Conservation (phyloP, 768 basidiomycete genomes). For the Boletus reticulatus region DNA sequence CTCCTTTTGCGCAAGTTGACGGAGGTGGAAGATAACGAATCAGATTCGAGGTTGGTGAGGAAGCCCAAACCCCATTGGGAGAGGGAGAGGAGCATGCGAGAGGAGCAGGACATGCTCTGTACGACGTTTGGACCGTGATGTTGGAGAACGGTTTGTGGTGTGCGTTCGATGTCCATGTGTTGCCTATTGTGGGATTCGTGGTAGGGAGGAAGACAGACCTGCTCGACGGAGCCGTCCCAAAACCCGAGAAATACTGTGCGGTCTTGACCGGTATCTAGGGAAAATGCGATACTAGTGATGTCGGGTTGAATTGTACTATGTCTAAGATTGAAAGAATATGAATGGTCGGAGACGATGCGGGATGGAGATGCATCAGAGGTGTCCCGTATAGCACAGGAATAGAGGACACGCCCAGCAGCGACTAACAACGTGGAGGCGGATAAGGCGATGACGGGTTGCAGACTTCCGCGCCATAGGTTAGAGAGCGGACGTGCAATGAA, state of each 20-base stretch:
- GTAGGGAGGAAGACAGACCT: constrained; percentile 35
- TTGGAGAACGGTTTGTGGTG: constrained; percentile 23
- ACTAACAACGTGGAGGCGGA: constrained; percentile 55
- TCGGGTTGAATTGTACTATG: constrained; percentile 35
- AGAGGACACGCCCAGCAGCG: constrained; percentile 56
- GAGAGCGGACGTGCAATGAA: constrained; percentile 69
- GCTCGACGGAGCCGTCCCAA: constrained; percentile 56
- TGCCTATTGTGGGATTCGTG: constrained; percentile 3
- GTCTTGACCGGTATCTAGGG: constrained; percentile 44
- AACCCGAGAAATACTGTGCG: constrained; percentile 54
- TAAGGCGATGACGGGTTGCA: constrained; percentile 56
- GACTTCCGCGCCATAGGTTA: constrained; percentile 52
- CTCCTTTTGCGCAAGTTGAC: constrained; percentile 51
- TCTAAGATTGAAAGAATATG: constrained; percentile 37
- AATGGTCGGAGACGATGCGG: constrained; percentile 46
- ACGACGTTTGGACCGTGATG: constrained; percentile 47
- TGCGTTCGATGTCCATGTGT: constrained; percentile 21
- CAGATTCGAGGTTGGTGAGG: constrained; percentile 31
- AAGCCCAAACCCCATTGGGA: constrained; percentile 54
- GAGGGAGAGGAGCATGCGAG: constrained; percentile 49
- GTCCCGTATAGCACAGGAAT: constrained; percentile 51
- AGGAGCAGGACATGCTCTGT: constrained; percentile 53
- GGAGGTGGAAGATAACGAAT: constrained; percentile 21
- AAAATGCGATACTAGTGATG: constrained; percentile 55
- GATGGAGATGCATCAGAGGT: constrained; percentile 36